Percentiles rank a stretch among this genome's conserved stretches.
Conservation (phyloP, 116 monocot genomes). For the Cymodocea nodosa region DNA sequence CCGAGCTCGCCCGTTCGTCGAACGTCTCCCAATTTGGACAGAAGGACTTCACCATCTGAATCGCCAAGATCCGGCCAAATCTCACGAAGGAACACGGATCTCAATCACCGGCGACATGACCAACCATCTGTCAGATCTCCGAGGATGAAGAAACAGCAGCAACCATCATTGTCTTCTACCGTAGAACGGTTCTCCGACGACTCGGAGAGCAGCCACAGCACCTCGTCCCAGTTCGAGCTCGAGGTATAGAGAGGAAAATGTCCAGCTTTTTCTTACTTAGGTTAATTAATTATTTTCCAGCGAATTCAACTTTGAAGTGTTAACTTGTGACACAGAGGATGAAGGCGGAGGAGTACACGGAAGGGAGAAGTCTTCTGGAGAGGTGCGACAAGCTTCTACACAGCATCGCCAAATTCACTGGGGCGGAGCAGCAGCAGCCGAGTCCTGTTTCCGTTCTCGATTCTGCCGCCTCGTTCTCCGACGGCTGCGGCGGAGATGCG, state of each 20-base stretch:
- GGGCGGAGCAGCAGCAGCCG: slow-evolving; percentile 45
- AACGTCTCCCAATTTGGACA: slow-evolving; percentile 4
- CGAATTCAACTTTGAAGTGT: background rate
- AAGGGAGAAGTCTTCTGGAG: slow-evolving; percentile 50
- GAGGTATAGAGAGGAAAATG: slow-evolving; percentile 27
- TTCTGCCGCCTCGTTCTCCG: slow-evolving; percentile 12
- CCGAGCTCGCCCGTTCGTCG: slow-evolving; percentile 29
- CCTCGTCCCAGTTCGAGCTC: slow-evolving; percentile 35
- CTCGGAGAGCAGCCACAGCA: slow-evolving; percentile 26
- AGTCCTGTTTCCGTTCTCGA: slow-evolving; percentile 98
- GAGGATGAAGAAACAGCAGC: slow-evolving; percentile 12
- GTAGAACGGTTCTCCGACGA: slow-evolving; percentile 19
- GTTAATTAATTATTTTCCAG: too few relatives aligned
- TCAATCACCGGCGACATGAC: slow-evolving; percentile 4
- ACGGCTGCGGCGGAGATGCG: background rate
- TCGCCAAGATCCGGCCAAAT: slow-evolving; percentile 23
- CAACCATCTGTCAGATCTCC: slow-evolving; percentile 6
- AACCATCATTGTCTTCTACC: background rate
- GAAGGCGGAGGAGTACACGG: slow-evolving; percentile 24
- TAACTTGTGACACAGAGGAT: slow-evolving; percentile 19
- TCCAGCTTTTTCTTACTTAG: background rate
- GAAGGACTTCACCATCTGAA: slow-evolving; percentile 13
- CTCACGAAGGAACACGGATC: slow-evolving; percentile 11
- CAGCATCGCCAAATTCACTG: slow-evolving; percentile 73
- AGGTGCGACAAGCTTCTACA: slow-evolving; percentile 77